These are phyloP conservation scores for Gymnopilus junonius DNA, from an alignment of 768 basidiomycete genomes.

Conservation along the genomic window DNA sequence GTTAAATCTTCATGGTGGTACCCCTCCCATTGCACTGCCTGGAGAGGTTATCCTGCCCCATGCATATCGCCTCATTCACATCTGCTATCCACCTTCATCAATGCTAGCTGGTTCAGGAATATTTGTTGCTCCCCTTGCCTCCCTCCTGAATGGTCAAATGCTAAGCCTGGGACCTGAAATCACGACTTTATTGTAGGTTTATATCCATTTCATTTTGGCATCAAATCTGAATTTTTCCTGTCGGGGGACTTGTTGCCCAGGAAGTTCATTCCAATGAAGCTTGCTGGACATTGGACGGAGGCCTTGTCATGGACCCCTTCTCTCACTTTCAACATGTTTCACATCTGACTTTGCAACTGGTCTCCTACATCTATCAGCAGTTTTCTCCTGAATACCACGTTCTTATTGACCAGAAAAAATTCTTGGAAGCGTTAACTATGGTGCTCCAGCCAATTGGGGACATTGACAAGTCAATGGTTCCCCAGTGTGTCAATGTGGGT, in stretches of 20 bases:
- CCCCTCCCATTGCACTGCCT: slow-evolving; percentile 11
- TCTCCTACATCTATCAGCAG: too few species aligned
- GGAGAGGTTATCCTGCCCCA: neutral
- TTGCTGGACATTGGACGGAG: neutral
- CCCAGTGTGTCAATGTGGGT: too few species aligned
- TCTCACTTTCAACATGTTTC: neutral
- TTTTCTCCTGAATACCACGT: too few species aligned
- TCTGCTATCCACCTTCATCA: slow-evolving; percentile 16
- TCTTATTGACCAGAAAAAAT: too few species aligned
- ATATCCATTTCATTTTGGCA: too few species aligned
- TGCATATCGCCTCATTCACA: slow-evolving; percentile 10
- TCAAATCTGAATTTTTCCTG: too few species aligned
- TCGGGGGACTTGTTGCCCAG: neutral
- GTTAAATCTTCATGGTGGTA: slow-evolving; percentile 17
- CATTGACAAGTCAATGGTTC: too few species aligned
- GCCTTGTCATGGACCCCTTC: neutral
- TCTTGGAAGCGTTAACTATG: too few species aligned
- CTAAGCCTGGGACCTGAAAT: neutral
- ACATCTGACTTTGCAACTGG: too few species aligned
- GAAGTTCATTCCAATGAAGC: slow-evolving; percentile 1
- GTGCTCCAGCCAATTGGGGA: too few species aligned
- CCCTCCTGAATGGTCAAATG: neutral
- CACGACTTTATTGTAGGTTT: neutral
- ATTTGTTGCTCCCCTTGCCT: neutral
- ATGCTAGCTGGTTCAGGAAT: slow-evolving; percentile 12